A percentile compares a stretch with the other conserved stretches of the same genome.
phyloP scores from a whole-genome alignment of 768 basidiomycete genomes.

The Amanita pseudoporphyria region DNA sequence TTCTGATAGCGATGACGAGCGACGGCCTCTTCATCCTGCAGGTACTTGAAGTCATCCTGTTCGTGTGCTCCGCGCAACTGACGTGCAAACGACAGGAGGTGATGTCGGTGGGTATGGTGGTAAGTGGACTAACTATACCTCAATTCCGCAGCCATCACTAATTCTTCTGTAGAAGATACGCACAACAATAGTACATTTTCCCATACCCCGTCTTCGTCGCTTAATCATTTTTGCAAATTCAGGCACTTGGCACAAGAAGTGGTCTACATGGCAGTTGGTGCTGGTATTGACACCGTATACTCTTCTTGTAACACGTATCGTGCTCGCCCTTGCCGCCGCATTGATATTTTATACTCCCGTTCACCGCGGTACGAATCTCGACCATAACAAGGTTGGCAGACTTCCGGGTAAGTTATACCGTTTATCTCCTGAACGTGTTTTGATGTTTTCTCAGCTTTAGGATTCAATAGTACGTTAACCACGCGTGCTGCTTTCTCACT shows the following conservation, averaged over 20 bases:
- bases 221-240: not conserved
- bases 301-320: constrained; percentile 12
- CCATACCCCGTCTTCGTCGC: not conserved
- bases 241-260: not conserved
- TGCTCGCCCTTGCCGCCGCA: constrained; percentile 10
- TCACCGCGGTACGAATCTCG: not conserved
- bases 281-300: constrained; percentile 16
- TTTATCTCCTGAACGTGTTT: not conserved
- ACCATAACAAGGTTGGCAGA: constrained; percentile 13
- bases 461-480: constrained; percentile 44
- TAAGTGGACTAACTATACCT: not conserved
- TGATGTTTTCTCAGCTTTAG: constrained; percentile 32
- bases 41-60: not conserved
- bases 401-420: constrained; percentile 17
- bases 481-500: not conserved
- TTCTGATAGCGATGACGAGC: not conserved
- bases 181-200: not conserved
- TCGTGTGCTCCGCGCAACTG: not conserved
- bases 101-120: not conserved
- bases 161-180: not conserved
- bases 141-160: not conserved
- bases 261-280: constrained; percentile 6
- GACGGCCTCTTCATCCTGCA: not conserved
- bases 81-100: not conserved
- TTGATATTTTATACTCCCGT: not conserved